phyloP scores from a whole-genome alignment of 306 rosid genomes.

The Geum urbanum region DNA sequence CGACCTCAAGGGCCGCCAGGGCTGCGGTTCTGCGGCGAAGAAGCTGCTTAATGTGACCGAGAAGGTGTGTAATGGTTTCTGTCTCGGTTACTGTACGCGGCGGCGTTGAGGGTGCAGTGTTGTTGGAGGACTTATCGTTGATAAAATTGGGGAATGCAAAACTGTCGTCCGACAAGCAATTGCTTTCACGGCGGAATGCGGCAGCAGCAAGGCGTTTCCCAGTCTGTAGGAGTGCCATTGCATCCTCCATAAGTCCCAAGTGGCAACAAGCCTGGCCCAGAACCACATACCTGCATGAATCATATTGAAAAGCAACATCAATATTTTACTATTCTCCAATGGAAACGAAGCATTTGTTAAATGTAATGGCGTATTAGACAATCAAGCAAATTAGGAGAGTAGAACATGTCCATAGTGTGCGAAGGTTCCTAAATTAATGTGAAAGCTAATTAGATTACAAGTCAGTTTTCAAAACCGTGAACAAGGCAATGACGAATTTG shows the following conservation, averaged over 20 bases:
- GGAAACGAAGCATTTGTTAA: not conserved
- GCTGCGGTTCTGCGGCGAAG: slow-evolving; percentile 82
- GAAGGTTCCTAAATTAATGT: not conserved
- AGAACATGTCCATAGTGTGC: not conserved
- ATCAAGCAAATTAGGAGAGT: not conserved
- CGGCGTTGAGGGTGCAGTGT: slow-evolving; percentile 43
- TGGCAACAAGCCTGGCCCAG: slow-evolving; percentile 92
- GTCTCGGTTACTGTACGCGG: slow-evolving; percentile 47
- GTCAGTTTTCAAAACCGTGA: not conserved
- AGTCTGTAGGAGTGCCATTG: slow-evolving; percentile 92
- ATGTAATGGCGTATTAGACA: not conserved
- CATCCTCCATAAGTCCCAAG: slow-evolving; percentile 92
- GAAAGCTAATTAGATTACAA: not conserved
- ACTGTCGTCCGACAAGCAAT: slow-evolving; percentile 84
- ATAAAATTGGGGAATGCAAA: slow-evolving; percentile 45
- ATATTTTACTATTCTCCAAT: not conserved
- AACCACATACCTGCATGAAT: slow-evolving; percentile 63
- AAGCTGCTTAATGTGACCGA: slow-evolving; percentile 76
- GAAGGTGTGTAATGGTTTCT: slow-evolving; percentile 55
- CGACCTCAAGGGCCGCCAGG: slow-evolving; percentile 78
- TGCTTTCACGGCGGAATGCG: slow-evolving; percentile 86
- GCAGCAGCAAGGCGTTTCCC: slow-evolving; percentile 87
- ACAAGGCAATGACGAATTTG: slow-evolving; percentile 3
- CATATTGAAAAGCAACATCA: slow-evolving; percentile 1
- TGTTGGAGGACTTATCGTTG: slow-evolving; percentile 25